Evolutionary conservation across 352 stramenopile genomes (phyloP).

Genomic region (Phytophthora citricola): DNA sequence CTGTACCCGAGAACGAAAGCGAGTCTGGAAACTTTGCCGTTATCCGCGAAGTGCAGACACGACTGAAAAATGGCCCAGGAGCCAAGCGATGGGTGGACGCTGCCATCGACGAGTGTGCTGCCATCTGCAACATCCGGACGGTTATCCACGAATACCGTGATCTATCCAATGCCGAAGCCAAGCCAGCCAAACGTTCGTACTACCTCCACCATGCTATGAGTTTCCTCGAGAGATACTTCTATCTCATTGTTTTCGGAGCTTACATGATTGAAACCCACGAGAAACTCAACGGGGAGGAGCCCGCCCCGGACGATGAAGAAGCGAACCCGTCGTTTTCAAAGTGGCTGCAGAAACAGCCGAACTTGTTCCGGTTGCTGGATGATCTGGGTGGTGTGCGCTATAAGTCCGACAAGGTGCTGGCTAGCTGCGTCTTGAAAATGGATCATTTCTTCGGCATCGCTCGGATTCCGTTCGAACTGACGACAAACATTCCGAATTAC

Average conservation of each 20-base stretch:
- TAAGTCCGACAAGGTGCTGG: slow-evolving; percentile 82
- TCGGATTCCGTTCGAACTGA: slow-evolving; percentile 68
- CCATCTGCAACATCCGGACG: slow-evolving; percentile 80
- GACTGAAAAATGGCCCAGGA: slow-evolving; percentile 53
- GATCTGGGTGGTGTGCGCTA: slow-evolving; percentile 83
- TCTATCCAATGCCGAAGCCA: slow-evolving; percentile 74
- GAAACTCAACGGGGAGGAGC: slow-evolving; percentile 12
- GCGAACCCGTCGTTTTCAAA: slow-evolving; percentile 72
- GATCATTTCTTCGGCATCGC: slow-evolving; percentile 90
- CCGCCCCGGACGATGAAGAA: slow-evolving; percentile 26
- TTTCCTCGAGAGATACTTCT: slow-evolving; percentile 90
- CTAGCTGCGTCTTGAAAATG: slow-evolving; percentile 87
- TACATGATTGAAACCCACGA: slow-evolving; percentile 68
- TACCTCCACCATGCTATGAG: slow-evolving; percentile 88
- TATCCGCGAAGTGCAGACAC: slow-evolving; percentile 69
- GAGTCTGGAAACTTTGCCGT: slow-evolving; percentile 70
- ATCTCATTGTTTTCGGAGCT: slow-evolving; percentile 87
- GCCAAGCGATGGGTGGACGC: slow-evolving; percentile 82
- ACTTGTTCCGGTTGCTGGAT: slow-evolving; percentile 78
- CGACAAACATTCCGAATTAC: slow-evolving; percentile 86
- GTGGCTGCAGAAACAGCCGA: slow-evolving; percentile 79
- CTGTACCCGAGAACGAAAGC: slow-evolving; percentile 9
- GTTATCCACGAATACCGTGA: slow-evolving; percentile 86
- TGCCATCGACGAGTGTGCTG: slow-evolving; percentile 70
- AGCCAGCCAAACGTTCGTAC: slow-evolving; percentile 81